Percentiles rank a stretch among this genome's conserved stretches.
Conservation (phyloP, 192 early-diverging fungal species). For the Pilaira anomala region DNA sequence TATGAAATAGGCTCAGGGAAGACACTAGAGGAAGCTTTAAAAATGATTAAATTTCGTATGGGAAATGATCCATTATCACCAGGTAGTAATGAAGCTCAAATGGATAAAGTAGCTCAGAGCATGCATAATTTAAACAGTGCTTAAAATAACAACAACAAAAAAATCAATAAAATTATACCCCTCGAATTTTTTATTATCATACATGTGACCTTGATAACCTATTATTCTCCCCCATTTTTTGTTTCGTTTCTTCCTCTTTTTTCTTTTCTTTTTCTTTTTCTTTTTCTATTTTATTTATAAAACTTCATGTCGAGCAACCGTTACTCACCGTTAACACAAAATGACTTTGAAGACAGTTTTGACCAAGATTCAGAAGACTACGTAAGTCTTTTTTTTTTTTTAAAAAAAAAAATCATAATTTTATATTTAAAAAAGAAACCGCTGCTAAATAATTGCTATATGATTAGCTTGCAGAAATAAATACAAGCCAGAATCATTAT, state of each 20-base stretch:
- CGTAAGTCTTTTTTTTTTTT: too few relatives aligned
- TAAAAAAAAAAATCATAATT: too few relatives aligned
- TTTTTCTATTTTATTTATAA: slow-evolving; percentile 1
- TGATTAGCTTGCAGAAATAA: too few relatives aligned
- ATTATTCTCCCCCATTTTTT: neutral
- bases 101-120: slow-evolving; percentile 19
- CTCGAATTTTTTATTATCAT: neutral
- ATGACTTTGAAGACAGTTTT: too few relatives aligned
- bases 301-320: neutral
- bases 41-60: slow-evolving; percentile 22
- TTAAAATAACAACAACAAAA: too few relatives aligned
- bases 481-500: too few relatives aligned
- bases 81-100: slow-evolving; percentile 6
- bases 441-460: too few relatives aligned
- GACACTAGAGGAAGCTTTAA: slow-evolving; percentile 43
- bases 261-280: slow-evolving; percentile 5
- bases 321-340: too few relatives aligned
- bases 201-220: neutral
- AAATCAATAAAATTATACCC: neutral
- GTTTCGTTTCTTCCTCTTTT: neutral
- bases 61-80: neutral
- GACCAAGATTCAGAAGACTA: too few relatives aligned
- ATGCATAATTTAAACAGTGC: slow-evolving; percentile 2
- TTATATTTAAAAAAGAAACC: too few relatives aligned
- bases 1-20: slow-evolving; percentile 50